Percentiles rank a stretch among this genome's conserved stretches.
Conservation (phyloP, 2,329 filamentous ascomycete species). For the Fusarium brachygibbosum region DNA sequence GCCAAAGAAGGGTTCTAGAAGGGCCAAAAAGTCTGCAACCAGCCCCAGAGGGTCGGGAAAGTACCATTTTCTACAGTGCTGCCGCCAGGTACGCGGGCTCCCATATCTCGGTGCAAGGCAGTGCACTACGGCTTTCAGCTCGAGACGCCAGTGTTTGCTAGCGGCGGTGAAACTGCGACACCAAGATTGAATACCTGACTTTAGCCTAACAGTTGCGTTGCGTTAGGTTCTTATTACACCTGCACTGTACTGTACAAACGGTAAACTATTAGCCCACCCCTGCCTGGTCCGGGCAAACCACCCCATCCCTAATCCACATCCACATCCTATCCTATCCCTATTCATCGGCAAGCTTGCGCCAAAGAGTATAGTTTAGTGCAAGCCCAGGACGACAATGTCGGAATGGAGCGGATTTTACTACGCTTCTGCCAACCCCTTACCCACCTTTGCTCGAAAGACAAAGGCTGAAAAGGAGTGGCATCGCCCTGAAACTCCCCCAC, state of each 20-base stretch:
- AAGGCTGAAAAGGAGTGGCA: slow-evolving; percentile 50
- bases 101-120: slow-evolving; percentile 12
- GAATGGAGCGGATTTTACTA: slow-evolving; percentile 52
- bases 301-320: slow-evolving; percentile 32
- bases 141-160: slow-evolving; percentile 32
- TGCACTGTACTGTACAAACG: slow-evolving; percentile 17
- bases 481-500: slow-evolving; percentile 42
- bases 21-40: slow-evolving; percentile 35
- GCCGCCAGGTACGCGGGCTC: slow-evolving; percentile 3
- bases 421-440: slow-evolving; percentile 50
- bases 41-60: slow-evolving; percentile 32
- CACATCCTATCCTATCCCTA: slow-evolving; percentile 16
- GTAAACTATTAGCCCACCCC: slow-evolving; percentile 40
- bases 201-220: neutral
- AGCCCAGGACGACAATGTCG: slow-evolving; percentile 49
- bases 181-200: neutral
- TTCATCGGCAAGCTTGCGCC: slow-evolving; percentile 45
- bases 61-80: slow-evolving; percentile 19
- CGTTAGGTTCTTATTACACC: neutral
- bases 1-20: slow-evolving; percentile 52
- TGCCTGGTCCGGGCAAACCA: slow-evolving; percentile 32
- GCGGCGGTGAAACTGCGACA: slow-evolving; percentile 36
- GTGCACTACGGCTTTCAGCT: slow-evolving; percentile 11
- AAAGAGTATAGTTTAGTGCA: slow-evolving; percentile 46
- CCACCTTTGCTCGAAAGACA: slow-evolving; percentile 45